A percentile compares a stretch with the other conserved stretches of the same genome.
Evolutionary conservation across 345 rosid genomes (phyloP).

Genomic region (Erysimum cheiranthoides): DNA sequence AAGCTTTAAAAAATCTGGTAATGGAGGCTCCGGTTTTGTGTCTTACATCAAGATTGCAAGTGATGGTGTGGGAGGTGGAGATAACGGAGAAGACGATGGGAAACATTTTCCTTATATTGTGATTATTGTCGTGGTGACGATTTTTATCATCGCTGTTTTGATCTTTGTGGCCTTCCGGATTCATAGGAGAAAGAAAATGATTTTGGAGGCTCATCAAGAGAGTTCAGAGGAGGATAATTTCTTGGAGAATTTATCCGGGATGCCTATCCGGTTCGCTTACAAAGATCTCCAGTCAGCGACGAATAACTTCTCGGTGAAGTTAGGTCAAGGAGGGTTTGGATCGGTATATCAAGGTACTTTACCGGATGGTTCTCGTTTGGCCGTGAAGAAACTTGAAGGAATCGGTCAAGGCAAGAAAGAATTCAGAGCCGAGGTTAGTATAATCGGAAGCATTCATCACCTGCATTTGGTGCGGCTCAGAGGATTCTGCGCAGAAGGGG

Average conservation of each 20-base stretch:
- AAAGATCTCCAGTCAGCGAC: conserved; percentile 83
- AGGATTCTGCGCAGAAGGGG: conserved; percentile 92
- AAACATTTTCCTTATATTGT: conserved; percentile 59
- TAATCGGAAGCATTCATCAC: conserved; percentile 93
- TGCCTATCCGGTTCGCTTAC: conserved; percentile 81
- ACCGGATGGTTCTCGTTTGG: conserved; percentile 75
- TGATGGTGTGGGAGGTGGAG: conserved; percentile 30
- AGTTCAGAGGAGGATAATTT: conserved; percentile 83
- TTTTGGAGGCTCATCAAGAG: conserved; percentile 51
- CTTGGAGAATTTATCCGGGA: conserved; percentile 71
- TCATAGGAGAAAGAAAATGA: conserved; percentile 49
- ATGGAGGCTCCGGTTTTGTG: conserved; percentile 47
- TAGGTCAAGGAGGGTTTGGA: conserved; percentile 98
- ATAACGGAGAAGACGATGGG: conserved; percentile 46
- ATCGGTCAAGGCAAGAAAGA: conserved; percentile 97
- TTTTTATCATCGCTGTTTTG: conserved; percentile 54
- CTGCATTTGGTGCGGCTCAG: conserved; percentile 80
- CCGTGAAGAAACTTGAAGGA: conserved; percentile 95
- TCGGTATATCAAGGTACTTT: conserved; percentile 82
- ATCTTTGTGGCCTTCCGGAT: conserved; percentile 57
- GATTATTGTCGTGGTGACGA: conserved; percentile 59
- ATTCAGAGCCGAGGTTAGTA: conserved; percentile 93
- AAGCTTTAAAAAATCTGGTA: conserved; percentile 54
- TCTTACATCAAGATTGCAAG: conserved; percentile 68
- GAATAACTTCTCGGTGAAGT: conserved; percentile 72